Percentiles rank a stretch among this genome's conserved stretches.
Evolutionary conservation across 805 yeast species (phyloP).

Genomic region (Saccharomyces paradoxus): DNA sequence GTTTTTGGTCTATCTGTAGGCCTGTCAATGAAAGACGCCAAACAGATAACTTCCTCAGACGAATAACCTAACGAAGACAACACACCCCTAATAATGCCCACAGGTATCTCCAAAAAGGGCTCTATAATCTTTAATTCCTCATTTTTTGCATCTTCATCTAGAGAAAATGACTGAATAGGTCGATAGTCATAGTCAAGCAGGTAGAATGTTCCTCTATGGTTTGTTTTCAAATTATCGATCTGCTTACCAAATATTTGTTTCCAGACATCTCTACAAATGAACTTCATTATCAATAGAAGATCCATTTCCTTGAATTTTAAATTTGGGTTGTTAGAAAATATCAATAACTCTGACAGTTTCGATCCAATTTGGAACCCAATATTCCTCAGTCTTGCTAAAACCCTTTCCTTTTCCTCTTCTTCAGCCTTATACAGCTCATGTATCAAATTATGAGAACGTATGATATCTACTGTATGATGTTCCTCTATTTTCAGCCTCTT

Average conservation of each 20-base stretch:
- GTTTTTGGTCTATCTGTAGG: conserved; percentile 15
- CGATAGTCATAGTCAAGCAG: conserved; percentile 26
- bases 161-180: conserved; percentile 22
- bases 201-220: conserved; percentile 55
- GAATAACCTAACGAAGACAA: conserved; percentile 25
- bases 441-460: conserved; percentile 25
- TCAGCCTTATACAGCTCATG: conserved; percentile 24
- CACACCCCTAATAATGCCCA: conserved; percentile 29
- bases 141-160: conserved; percentile 14
- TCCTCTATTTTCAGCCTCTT: conserved; percentile 7
- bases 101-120: conserved; percentile 29
- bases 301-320: conserved; percentile 46
- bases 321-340: conserved; percentile 41
- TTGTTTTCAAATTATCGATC: conserved; percentile 86
- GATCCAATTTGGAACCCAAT: conserved; percentile 67
- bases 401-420: conserved; percentile 39
- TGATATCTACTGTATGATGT: conserved; percentile 11
- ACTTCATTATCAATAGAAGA: conserved; percentile 78
- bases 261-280: conserved; percentile 91
- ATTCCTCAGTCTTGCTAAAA: conserved; percentile 51
- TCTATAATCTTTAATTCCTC: conserved; percentile 21
- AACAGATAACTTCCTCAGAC: conserved; percentile 20
- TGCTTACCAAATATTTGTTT: conserved; percentile 69
- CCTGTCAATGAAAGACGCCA: conserved; percentile 23
- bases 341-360: conserved; percentile 42